Percentiles rank a stretch among this genome's conserved stretches.
phyloP scores from a whole-genome alignment of 352 stramenopile species.

The Phytophthora fragariaefolia region DNA sequence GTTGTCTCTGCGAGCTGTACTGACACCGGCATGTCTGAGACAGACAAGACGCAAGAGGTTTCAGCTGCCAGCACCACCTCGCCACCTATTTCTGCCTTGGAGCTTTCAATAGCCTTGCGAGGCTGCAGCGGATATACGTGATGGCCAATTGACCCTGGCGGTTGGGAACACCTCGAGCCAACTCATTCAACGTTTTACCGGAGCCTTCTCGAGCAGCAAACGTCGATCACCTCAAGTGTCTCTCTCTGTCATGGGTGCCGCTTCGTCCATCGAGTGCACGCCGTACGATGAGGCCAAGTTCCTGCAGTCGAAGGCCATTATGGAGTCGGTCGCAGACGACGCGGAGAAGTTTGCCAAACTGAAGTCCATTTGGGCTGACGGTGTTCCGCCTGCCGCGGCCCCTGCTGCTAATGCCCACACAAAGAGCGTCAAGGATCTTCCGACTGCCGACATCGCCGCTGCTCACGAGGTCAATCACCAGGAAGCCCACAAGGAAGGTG shows the following conservation, averaged over 20 bases:
- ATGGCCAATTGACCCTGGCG: conserved; percentile 1
- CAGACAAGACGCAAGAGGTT: conserved; percentile 6
- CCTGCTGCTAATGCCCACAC: conserved; percentile 29
- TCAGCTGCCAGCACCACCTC: neutral
- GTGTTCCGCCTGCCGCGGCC: conserved; percentile 4
- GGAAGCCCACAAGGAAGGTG: conserved; percentile 3
- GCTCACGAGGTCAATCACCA: conserved; percentile 12
- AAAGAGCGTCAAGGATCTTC: conserved; percentile 48
- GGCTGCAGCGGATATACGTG: conserved; percentile 4
- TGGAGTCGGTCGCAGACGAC: conserved; percentile 65
- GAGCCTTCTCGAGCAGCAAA: conserved; percentile 17
- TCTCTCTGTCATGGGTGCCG: conserved; percentile 51
- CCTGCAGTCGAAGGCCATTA: conserved; percentile 69
- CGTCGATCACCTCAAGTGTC: conserved; percentile 1
- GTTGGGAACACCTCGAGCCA: neutral
- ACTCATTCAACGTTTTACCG: conserved; percentile 36
- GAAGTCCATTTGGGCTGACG: conserved; percentile 65
- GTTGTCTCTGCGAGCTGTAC: neutral
- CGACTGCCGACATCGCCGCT: conserved; percentile 8
- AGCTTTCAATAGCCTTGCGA: conserved; percentile 19
- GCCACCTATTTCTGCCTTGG: conserved; percentile 21
- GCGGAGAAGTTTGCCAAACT: conserved; percentile 77
- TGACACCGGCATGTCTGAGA: conserved; percentile 6
- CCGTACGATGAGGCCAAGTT: conserved; percentile 72
- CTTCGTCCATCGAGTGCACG: conserved; percentile 60